Evolutionary conservation across 192 early-diverging fungal genomes (phyloP), one percentile per base, ranked within the genome.

Genomic region (Dissophora globulifera): DNA sequence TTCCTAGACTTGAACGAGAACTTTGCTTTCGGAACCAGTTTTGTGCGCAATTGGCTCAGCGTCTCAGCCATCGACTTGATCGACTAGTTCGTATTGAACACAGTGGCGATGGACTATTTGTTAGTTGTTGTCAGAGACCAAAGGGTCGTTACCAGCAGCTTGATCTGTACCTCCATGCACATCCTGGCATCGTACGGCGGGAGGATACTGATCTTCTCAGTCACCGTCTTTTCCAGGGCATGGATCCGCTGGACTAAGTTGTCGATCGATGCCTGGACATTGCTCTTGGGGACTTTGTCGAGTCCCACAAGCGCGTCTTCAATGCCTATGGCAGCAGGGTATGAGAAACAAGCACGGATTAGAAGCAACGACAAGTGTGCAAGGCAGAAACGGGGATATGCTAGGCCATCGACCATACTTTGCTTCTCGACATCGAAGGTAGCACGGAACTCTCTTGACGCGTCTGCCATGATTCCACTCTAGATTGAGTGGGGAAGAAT

Each of bases 181-280:
- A 87, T 83, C 25, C 89, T 71, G 67, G 89, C 86, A 75, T 93
- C 91, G 64, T 92, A 91, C 19, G 82, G 45, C 1, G 92, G 90
- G 40, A 93, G 79, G 71, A 82, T 91, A 2, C 71, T 67, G 17
- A 83, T 83, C 29, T 90, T 89, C 43, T 86, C 88, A 6, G 89
- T 89, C 17, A 90, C 58, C 3, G 79, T 65, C 42, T 88, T 90
- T 49, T 87, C 84, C 4, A 92, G 79, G 16, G 66, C 67, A 46
- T 82, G 83, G 26, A 90, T 84, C n/a, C 79, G 67, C 29, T 80
- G 62, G 11, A 88, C 57, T 0, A 85, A 40, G 11, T 33, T 58
- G 26, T 83, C 84, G 30, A 86, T 78, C 20, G 62, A 62, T 8
- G 38, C 8, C 11, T 71, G 65, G 10, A 83, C 54, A 20, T 78